Evolutionary conservation across 352 stramenopile species (phyloP).

Genomic region (Phytophthora cactorum): DNA sequence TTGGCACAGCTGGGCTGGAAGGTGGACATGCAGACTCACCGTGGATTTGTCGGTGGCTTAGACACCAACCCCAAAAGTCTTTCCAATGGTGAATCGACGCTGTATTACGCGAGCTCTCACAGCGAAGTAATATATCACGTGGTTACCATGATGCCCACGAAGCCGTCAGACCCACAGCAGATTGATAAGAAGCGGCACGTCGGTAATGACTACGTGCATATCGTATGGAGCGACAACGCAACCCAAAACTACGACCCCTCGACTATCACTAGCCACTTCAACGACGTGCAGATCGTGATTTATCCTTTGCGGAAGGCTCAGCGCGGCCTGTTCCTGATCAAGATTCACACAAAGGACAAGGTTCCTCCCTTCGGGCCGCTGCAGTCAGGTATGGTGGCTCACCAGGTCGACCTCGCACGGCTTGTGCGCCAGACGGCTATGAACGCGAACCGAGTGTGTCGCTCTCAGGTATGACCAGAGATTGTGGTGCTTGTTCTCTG

Average conservation of each 20-base stretch:
- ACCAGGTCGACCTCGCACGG: constrained; percentile 64
- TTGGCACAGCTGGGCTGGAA: constrained; percentile 82
- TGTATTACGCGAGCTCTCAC: constrained; percentile 86
- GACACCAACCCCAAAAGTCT: constrained; percentile 85
- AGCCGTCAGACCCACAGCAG: constrained; percentile 76
- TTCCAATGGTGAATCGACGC: constrained; percentile 69
- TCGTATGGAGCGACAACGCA: constrained; percentile 88
- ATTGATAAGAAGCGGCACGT: constrained; percentile 92
- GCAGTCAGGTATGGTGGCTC: constrained; percentile 86
- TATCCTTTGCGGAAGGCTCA: constrained; percentile 73
- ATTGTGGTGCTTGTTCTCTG: neutral
- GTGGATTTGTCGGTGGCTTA: constrained; percentile 77
- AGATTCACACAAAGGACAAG: constrained; percentile 86
- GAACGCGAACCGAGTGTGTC: constrained; percentile 89
- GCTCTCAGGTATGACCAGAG: constrained; percentile 60
- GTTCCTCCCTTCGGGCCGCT: constrained; percentile 81
- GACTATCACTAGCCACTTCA: constrained; percentile 92
- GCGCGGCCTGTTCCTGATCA: constrained; percentile 72
- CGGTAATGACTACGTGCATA: constrained; percentile 89
- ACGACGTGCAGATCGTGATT: constrained; percentile 89
- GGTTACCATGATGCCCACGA: constrained; percentile 90
- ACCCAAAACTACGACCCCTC: constrained; percentile 75
- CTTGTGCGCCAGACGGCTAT: constrained; percentile 88
- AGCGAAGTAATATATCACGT: constrained; percentile 90
- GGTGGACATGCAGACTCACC: constrained; percentile 68